Evolutionary conservation across 1,284 basidiomycete genomes (phyloP).

Genomic region (Rhizopogon hawkerae): DNA sequence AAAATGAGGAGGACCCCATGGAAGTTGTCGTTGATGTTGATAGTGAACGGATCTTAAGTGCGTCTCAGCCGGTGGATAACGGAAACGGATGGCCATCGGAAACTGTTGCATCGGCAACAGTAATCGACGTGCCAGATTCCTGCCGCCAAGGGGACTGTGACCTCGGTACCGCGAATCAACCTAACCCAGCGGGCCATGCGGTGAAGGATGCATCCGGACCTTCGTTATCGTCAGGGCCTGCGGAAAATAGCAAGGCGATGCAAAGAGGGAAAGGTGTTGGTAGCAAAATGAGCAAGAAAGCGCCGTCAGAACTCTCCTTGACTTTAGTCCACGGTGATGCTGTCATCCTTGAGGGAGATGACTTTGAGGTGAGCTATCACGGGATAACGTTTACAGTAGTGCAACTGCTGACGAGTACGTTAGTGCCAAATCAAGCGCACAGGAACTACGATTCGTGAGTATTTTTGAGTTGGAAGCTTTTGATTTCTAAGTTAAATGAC

Average conservation of each 20-base stretch:
- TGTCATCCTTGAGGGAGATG: conserved; percentile 40
- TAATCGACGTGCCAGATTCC: neutral
- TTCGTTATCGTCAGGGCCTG: neutral
- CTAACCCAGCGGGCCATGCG: neutral
- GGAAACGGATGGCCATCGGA: neutral
- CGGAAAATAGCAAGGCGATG: neutral
- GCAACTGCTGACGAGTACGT: neutral
- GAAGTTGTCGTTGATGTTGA: conserved; percentile 3
- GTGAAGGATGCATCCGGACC: neutral
- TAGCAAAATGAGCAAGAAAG: conserved; percentile 13
- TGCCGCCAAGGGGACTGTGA: neutral
- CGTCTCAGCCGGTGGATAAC: neutral
- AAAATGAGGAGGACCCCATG: conserved; percentile 8
- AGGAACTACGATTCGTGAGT: conserved; percentile 27
- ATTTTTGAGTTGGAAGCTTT: conserved; percentile 5
- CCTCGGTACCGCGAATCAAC: neutral
- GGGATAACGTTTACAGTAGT: neutral
- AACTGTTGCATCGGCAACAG: neutral
- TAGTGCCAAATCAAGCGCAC: conserved; percentile 25
- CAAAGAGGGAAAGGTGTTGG: neutral
- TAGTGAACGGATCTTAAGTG: conserved; percentile 4
- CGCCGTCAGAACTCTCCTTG: conserved; percentile 28
- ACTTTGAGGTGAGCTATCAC: conserved; percentile 40
- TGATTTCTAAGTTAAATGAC: conserved; percentile 3
- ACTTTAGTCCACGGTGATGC: conserved; percentile 53